Percentiles rank a stretch among this genome's conserved stretches.
Evolutionary conservation across 768 basidiomycete species (phyloP).

Genomic region (Sistotremastrum niveocremeum): DNA sequence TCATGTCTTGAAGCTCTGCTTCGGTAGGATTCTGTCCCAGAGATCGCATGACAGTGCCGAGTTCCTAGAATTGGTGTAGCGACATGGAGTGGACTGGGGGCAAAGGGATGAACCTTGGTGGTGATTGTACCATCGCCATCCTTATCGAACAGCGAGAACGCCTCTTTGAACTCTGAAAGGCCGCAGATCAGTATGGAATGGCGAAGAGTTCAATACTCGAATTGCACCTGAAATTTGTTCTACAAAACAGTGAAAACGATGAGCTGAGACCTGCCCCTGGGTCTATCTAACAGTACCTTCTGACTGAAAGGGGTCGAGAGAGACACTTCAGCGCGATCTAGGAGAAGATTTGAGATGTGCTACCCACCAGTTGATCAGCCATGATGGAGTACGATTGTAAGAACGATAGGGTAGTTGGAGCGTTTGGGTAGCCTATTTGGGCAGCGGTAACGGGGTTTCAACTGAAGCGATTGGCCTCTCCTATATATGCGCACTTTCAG

Average conservation of each 20-base stretch:
- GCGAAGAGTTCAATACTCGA: not conserved
- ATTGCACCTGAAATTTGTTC: conserved; percentile 78
- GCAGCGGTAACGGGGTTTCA: no score
- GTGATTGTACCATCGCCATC: conserved; percentile 93
- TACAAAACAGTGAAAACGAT: conserved; percentile 15
- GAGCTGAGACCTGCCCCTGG: not conserved
- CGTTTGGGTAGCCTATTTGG: no score
- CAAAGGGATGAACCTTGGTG: conserved; percentile 24
- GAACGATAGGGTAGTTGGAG: no score
- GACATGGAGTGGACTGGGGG: no score
- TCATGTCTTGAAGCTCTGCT: conserved; percentile 87
- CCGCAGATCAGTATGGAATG: not conserved
- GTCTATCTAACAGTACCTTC: conserved; percentile 31
- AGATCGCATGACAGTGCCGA: conserved; percentile 89
- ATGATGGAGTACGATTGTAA: conserved; percentile 15
- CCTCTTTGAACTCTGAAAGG: conserved; percentile 90
- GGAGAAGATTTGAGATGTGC: not conserved
- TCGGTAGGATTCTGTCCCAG: conserved; percentile 89
- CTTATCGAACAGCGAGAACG: conserved; percentile 95
- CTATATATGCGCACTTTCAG: no score
- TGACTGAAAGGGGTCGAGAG: conserved; percentile 24
- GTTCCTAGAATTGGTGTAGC: conserved; percentile 28
- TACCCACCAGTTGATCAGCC: conserved; percentile 42
- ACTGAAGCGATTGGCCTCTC: no score
- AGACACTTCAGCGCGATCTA: not conserved